A percentile compares a stretch with the other conserved stretches of the same genome.
These are phyloP conservation scores for Trichocladium uniseriatum DNA, from an alignment of 495 filamentous ascomycete species.

Conservation along the genomic window DNA sequence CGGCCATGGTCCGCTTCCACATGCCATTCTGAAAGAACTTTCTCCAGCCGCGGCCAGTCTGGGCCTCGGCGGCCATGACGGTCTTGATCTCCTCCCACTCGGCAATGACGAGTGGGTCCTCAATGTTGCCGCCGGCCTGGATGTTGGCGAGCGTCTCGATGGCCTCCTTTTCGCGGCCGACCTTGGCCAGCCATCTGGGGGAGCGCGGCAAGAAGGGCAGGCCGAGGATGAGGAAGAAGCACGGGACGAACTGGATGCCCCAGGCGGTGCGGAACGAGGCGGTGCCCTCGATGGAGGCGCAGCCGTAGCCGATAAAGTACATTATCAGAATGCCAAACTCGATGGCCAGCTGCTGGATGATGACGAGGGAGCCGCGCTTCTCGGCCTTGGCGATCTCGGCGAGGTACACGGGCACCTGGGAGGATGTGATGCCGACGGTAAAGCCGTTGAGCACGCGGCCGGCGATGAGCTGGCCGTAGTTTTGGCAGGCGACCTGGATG, in stretches of 20 bases:
- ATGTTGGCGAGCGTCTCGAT: constrained; percentile 59
- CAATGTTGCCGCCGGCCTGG: constrained; percentile 53
- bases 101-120: constrained; percentile 59
- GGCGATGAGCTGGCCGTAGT: constrained; percentile 54
- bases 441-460: constrained; percentile 65
- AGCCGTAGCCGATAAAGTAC: constrained; percentile 42
- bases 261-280: constrained; percentile 64
- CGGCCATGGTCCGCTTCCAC: constrained; percentile 64
- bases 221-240: constrained; percentile 51
- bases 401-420: constrained; percentile 74
- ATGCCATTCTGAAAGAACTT: constrained; percentile 54
- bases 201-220: constrained; percentile 64
- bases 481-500: constrained; percentile 53
- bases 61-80: constrained; percentile 47
- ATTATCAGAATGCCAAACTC: constrained; percentile 55
- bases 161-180: constrained; percentile 58
- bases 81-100: constrained; percentile 65
- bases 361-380: constrained; percentile 58
- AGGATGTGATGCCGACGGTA: constrained; percentile 64
- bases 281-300: constrained; percentile 49
- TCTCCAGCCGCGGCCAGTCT: constrained; percentile 46
- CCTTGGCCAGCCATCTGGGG: constrained; percentile 63
- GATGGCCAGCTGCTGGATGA: constrained; percentile 69
- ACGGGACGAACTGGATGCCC: constrained; percentile 64
- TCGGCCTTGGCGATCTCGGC: constrained; percentile 62